phyloP scores from a whole-genome alignment of 768 basidiomycete species.

The Cyathus striatus region DNA sequence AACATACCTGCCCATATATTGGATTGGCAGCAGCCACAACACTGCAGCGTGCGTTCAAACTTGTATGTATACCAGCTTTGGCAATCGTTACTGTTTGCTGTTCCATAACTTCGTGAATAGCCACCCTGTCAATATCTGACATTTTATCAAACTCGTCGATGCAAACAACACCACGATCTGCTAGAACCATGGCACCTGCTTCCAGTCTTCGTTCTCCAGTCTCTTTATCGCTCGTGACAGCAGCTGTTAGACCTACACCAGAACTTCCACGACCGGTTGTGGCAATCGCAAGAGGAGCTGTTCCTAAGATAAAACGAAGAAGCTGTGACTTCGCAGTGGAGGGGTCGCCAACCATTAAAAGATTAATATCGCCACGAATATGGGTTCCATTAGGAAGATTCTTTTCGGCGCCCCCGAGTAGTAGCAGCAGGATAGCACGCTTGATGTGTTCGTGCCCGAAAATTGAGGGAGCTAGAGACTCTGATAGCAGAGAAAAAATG shows the following conservation, averaged over 20 bases:
- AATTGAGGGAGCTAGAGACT: conserved; percentile 96
- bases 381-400: conserved; percentile 96
- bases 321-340: conserved; percentile 98
- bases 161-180: conserved; percentile 97
- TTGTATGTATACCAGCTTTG: conserved; percentile 98
- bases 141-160: conserved; percentile 99
- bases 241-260: conserved; percentile 98
- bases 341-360: conserved; percentile 99
- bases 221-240: conserved; percentile 97
- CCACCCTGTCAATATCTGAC: conserved; percentile 97
- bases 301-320: conserved; percentile 91
- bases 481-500: conserved; percentile 85
- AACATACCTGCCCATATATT: conserved; percentile 88
- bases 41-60: conserved; percentile 94
- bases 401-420: conserved; percentile 97
- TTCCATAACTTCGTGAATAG: conserved; percentile 99
- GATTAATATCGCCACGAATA: conserved; percentile 98
- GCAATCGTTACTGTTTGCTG: conserved; percentile 99
- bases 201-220: conserved; percentile 96
- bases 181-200: conserved; percentile 99
- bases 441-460: conserved; percentile 97
- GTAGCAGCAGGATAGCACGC: conserved; percentile 83
- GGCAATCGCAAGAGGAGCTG: conserved; percentile 95
- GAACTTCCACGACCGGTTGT: conserved; percentile 97
- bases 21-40: conserved; percentile 98